Conservation (phyloP, 2,329 filamentous ascomycete species). For the Aureobasidium zeae region DNA sequence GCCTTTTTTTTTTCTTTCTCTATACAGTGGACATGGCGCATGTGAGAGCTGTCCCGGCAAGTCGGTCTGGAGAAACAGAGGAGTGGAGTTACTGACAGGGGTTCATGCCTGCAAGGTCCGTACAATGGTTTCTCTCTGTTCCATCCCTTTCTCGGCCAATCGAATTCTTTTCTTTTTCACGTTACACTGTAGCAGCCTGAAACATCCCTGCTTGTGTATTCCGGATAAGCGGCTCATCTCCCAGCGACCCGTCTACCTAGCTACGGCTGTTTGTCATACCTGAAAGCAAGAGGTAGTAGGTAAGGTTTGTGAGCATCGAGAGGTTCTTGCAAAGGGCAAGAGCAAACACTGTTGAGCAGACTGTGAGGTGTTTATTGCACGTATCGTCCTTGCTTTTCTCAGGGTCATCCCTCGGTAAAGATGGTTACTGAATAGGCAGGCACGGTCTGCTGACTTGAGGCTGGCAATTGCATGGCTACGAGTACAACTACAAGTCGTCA, state of each 20-base stretch:
- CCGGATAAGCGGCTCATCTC: not conserved
- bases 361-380: no score
- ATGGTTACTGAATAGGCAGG: not conserved
- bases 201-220: not conserved
- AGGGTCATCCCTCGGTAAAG: slow-evolving; percentile 6
- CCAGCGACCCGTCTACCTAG: slow-evolving; percentile 4
- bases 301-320: no score
- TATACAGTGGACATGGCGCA: no score
- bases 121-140: not conserved
- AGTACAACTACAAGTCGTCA: slow-evolving; percentile 12
- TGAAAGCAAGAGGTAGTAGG: no score
- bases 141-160: not conserved
- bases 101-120: no score
- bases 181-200: slow-evolving; percentile 6
- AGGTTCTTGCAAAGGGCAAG: no score
- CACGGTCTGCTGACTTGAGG: not conserved
- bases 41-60: no score
- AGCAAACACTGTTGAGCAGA: no score
- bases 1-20: slow-evolving; percentile 1
- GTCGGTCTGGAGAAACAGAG: no score
- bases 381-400: slow-evolving; percentile 5
- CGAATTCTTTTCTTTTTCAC: not conserved
- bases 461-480: not conserved
- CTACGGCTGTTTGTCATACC: not conserved
- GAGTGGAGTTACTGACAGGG: no score